phyloP scores from a whole-genome alignment of 75 land plant species.

The Picea sitchensis region DNA sequence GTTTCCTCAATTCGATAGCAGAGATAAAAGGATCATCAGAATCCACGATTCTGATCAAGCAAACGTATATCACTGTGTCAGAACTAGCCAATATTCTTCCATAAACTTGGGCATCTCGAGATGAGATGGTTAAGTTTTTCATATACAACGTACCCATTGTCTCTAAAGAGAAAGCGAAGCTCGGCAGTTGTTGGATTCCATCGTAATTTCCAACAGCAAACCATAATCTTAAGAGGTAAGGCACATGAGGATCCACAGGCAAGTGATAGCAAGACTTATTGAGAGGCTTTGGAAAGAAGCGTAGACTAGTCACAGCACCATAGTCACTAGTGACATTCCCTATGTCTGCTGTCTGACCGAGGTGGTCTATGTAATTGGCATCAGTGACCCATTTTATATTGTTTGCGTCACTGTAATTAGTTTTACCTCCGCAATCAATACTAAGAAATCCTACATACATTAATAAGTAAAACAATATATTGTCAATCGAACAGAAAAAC shows the following conservation, averaged over 20 bases:
- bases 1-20: neutral
- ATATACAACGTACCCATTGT: neutral
- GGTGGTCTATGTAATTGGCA: neutral
- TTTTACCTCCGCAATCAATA: neutral
- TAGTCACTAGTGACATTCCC: too few relatives aligned
- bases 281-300: neutral
- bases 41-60: neutral
- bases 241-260: neutral
- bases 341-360: neutral
- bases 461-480: too few relatives aligned
- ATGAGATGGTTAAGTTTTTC: neutral
- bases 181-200: neutral
- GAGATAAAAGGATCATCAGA: neutral
- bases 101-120: neutral
- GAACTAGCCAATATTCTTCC: neutral
- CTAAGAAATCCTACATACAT: neutral
- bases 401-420: neutral
- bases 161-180: neutral
- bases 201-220: neutral
- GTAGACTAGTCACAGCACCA: neutral
- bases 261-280: neutral
- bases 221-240: neutral
- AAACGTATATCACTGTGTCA: neutral
- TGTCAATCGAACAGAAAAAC: too few relatives aligned
- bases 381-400: constrained; percentile 6